Percentiles rank a stretch among this genome's conserved stretches.
Conservation (phyloP, 2,329 filamentous ascomycete genomes). For the Cladophialophora carrionii region DNA sequence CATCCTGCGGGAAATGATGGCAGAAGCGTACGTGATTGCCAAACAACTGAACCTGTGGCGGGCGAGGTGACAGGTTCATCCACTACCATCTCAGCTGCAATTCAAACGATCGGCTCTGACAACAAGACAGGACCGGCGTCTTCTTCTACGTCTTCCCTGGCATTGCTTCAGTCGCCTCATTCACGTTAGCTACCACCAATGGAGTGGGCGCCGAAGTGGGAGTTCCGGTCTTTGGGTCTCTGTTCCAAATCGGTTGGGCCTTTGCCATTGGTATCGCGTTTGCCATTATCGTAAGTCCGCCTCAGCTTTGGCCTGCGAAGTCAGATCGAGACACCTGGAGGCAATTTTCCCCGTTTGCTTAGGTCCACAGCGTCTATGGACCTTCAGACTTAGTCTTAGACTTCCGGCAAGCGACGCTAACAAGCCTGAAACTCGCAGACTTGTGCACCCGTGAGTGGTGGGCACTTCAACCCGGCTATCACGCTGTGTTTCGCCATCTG, state of each 20-base stretch:
- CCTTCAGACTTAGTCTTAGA: background rate
- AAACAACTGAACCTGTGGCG: background rate
- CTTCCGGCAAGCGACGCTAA: background rate
- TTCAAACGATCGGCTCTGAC: background rate
- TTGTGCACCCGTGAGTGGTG: constrained; percentile 58
- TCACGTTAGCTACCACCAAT: constrained; percentile 47
- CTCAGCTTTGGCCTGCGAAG: background rate
- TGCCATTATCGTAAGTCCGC: constrained; percentile 53
- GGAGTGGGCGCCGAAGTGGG: constrained; percentile 47
- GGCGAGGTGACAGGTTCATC: background rate
- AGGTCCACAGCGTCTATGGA: background rate
- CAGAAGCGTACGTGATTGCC: constrained; percentile 49
- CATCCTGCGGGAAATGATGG: constrained; percentile 60
- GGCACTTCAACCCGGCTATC: constrained; percentile 60
- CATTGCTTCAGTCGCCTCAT: constrained; percentile 58
- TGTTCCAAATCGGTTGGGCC: constrained; percentile 61
- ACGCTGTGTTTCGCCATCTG: constrained; percentile 55
- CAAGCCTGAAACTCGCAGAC: constrained; percentile 37
- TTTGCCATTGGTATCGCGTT: constrained; percentile 63
- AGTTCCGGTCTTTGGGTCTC: constrained; percentile 50
- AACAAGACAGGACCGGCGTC: constrained; percentile 50
- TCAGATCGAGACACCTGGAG: background rate
- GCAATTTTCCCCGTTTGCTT: background rate
- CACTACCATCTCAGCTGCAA: background rate
- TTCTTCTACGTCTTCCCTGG: constrained; percentile 60